Conservation (phyloP, 225 moss, liverwort and hornwort genomes). For the Climacium dendroides region DNA sequence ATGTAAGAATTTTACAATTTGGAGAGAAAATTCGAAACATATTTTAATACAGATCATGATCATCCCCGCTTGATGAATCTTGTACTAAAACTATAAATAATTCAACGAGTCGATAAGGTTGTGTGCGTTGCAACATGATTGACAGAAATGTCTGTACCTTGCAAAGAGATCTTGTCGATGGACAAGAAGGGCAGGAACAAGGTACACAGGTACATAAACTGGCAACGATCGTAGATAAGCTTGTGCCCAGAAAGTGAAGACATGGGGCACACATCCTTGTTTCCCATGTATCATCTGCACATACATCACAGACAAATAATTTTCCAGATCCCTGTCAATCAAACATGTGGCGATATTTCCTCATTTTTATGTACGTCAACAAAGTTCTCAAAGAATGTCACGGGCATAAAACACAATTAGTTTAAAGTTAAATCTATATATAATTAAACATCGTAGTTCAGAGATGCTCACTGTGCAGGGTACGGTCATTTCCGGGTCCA, state of each 20-base stretch:
- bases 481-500: slow-evolving; percentile 54
- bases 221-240: slow-evolving; percentile 83
- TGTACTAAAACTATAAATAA: not conserved
- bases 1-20: not conserved
- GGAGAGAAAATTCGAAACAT: not conserved
- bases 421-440: not conserved
- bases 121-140: not conserved
- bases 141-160: slow-evolving; percentile 27
- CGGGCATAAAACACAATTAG: not conserved
- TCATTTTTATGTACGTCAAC: not conserved
- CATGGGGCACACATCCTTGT: slow-evolving; percentile 71
- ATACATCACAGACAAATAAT: not conserved
- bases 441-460: not conserved
- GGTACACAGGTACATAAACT: slow-evolving; percentile 86
- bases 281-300: slow-evolving; percentile 77
- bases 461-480: slow-evolving; percentile 56
- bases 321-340: not conserved
- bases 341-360: not conserved
- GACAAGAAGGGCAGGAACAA: slow-evolving; percentile 94
- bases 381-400: not conserved
- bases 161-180: slow-evolving; percentile 78
- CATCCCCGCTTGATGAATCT: not conserved
- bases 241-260: slow-evolving; percentile 52
- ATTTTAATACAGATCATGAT: not conserved
- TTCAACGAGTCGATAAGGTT: not conserved